These are phyloP conservation scores for Boeremia lycopersici DNA, from an alignment of 2,329 filamentous ascomycete genomes.

Conservation along the genomic window DNA sequence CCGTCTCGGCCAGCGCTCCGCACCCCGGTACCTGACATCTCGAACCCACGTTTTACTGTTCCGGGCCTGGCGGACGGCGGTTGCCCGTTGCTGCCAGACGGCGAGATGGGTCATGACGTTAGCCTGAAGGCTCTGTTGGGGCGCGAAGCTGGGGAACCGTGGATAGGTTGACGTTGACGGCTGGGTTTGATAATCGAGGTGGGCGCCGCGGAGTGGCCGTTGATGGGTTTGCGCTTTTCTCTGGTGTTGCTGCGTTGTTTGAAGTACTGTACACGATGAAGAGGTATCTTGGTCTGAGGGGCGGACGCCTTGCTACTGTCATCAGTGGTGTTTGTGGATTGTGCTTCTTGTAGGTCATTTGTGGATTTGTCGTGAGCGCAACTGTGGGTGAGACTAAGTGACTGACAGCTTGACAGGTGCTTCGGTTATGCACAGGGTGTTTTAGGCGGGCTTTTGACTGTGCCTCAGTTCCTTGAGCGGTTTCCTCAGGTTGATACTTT, in stretches of 20 bases:
- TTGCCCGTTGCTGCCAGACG: slow-evolving; percentile 7
- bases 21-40: slow-evolving; percentile 15
- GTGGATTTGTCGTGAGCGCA: not conserved
- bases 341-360: slow-evolving; percentile 33
- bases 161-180: not conserved
- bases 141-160: slow-evolving; percentile 9
- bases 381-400: not conserved
- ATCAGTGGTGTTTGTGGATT: slow-evolving; percentile 35
- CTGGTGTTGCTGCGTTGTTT: not conserved
- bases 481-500: slow-evolving; percentile 38
- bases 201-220: no score
- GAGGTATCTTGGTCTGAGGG: slow-evolving; percentile 31
- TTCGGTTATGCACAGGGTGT: slow-evolving; percentile 71
- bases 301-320: slow-evolving; percentile 24
- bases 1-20: slow-evolving; percentile 10
- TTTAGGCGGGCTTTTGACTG: slow-evolving; percentile 71
- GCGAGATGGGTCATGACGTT: slow-evolving; percentile 10
- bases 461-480: slow-evolving; percentile 62
- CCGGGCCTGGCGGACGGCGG: not conserved
- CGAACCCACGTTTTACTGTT: not conserved
- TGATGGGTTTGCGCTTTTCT: no score
- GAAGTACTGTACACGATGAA: slow-evolving; percentile 19
- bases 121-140: slow-evolving; percentile 10
- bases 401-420: slow-evolving; percentile 41
- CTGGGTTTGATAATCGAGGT: slow-evolving; percentile 4